Evolutionary conservation across 768 basidiomycete genomes (phyloP).

Genomic region (Amyloporia xantha): DNA sequence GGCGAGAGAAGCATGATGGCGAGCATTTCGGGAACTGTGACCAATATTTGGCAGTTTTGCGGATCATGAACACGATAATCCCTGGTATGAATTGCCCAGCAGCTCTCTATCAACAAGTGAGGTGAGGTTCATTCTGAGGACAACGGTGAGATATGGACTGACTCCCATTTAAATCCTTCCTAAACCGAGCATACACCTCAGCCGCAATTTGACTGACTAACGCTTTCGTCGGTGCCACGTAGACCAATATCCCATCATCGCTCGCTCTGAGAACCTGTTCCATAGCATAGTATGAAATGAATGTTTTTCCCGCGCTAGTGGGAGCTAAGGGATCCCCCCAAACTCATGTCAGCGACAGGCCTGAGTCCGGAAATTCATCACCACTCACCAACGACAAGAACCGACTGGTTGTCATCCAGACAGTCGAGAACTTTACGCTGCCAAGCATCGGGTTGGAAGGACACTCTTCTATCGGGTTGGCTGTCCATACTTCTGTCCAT

Average conservation of each 20-base stretch:
- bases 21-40: conserved; percentile 69
- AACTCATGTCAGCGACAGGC: too few species aligned
- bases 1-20: conserved; percentile 67
- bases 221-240: conserved; percentile 72
- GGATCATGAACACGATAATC: conserved; percentile 59
- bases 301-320: conserved; percentile 71
- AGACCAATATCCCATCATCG: conserved; percentile 63
- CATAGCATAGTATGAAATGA: conserved; percentile 76
- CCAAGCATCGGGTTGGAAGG: conserved; percentile 67
- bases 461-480: conserved; percentile 46
- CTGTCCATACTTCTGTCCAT: conserved; percentile 73
- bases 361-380: too few species aligned
- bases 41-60: conserved; percentile 62
- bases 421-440: conserved; percentile 60
- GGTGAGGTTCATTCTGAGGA: not conserved
- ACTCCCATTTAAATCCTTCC: conserved; percentile 41
- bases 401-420: conserved; percentile 49
- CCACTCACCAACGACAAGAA: conserved; percentile 58
- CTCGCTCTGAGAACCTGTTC: conserved; percentile 55
- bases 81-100: conserved; percentile 62
- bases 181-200: conserved; percentile 67
- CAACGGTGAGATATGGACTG: conserved; percentile 2
- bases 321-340: conserved; percentile 55
- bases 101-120: conserved; percentile 50
- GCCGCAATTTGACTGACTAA: conserved; percentile 67